Evolutionary conservation across 768 basidiomycete species (phyloP).

Genomic region (Kwoniella botswanensis): DNA sequence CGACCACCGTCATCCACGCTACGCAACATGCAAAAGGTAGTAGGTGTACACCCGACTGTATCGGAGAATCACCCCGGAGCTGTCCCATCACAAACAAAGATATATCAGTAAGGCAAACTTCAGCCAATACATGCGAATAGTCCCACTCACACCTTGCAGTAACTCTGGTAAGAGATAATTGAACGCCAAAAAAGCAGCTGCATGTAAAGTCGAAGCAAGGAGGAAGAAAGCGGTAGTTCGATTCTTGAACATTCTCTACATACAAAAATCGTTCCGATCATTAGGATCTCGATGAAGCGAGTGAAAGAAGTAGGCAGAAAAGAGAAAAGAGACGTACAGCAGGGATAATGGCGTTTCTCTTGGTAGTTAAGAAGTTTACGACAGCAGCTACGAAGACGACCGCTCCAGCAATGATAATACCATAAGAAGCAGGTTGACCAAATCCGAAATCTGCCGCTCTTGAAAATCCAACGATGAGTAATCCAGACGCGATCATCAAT

Average conservation of each 20-base stretch:
- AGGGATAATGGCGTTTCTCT: conserved; percentile 59
- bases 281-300: not conserved
- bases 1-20: conserved; percentile 43
- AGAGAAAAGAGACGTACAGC: conserved; percentile 36
- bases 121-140: not conserved
- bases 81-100: not conserved
- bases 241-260: conserved; percentile 55
- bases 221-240: conserved; percentile 54
- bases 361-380: conserved; percentile 54
- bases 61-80: conserved; percentile 32
- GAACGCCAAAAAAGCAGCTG: conserved; percentile 46
- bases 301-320: no score
- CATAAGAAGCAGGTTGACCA: conserved; percentile 49
- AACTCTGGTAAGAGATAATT: conserved; percentile 48
- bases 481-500: conserved; percentile 54
- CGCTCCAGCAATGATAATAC: conserved; percentile 55
- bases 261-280: not conserved
- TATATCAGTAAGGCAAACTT: not conserved
- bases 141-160: conserved; percentile 49
- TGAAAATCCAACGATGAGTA: conserved; percentile 59
- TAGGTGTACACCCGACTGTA: conserved; percentile 47
- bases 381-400: conserved; percentile 31
- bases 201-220: conserved; percentile 49
- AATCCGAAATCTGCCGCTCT: conserved; percentile 57
- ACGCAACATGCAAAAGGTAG: conserved; percentile 49